A percentile compares a stretch with the other conserved stretches of the same genome.
Conservation (phyloP, 2,329 filamentous ascomycete genomes). For the Thelonectria rubi region DNA sequence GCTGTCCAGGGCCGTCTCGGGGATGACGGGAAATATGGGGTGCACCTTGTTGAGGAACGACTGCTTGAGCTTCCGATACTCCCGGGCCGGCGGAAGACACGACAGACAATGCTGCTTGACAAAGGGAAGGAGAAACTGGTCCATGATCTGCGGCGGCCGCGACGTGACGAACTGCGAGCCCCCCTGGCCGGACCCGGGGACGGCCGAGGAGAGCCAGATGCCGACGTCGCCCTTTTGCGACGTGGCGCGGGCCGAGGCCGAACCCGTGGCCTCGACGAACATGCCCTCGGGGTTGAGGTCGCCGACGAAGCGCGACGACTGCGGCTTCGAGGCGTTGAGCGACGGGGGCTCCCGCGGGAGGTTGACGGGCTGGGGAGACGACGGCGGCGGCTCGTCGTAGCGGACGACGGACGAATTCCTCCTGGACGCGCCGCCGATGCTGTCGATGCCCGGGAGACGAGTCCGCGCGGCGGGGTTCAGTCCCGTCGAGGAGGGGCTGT, state of each 20-base stretch:
- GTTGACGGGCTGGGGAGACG: constrained; percentile 16
- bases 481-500: constrained; percentile 27
- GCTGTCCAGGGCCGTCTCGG: constrained; percentile 46
- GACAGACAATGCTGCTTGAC: constrained; percentile 57
- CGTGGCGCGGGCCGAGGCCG: constrained; percentile 44
- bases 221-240: constrained; percentile 64
- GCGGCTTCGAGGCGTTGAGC: constrained; percentile 35
- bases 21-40: constrained; percentile 63
- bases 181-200: constrained; percentile 38
- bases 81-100: constrained; percentile 57
- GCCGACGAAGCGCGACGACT: constrained; percentile 62
- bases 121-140: constrained; percentile 53
- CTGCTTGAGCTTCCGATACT: constrained; percentile 56
- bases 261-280: constrained; percentile 63
- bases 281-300: constrained; percentile 69
- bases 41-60: constrained; percentile 63
- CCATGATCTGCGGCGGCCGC: constrained; percentile 51
- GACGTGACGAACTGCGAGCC: constrained; percentile 51
- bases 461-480: constrained; percentile 17
- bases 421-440: constrained; percentile 16
- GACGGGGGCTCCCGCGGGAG: constrained; percentile 28
- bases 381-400: constrained; percentile 24
- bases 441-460: constrained; percentile 17
- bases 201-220: constrained; percentile 59
- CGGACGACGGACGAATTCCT: constrained; percentile 20